A percentile compares a stretch with the other conserved stretches of the same genome.
phyloP scores from a whole-genome alignment of 1,284 basidiomycete species.

The Cystobasidiaceae sp. region DNA sequence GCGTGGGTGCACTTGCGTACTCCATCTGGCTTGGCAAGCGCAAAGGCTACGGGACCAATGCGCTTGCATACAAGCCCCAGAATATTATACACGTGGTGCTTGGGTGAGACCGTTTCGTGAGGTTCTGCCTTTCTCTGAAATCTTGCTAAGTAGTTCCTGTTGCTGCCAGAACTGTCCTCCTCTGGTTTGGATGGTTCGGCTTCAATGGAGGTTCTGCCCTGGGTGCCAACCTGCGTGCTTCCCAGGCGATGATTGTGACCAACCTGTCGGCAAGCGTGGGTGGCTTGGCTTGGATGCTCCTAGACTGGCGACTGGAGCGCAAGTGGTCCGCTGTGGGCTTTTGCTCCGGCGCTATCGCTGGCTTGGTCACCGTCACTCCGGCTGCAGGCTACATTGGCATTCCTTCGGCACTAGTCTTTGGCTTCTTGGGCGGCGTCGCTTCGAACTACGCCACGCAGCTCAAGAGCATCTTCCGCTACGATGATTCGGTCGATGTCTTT shows the following conservation, averaged over 20 bases:
- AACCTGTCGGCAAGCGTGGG: conserved; percentile 47
- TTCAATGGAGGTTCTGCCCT: conserved; percentile 48
- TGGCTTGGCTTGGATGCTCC: conserved; percentile 49
- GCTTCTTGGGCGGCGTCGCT: conserved; percentile 66
- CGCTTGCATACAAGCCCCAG: conserved; percentile 48
- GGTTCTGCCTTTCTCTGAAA: too few relatives aligned
- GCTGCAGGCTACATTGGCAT: conserved; percentile 51
- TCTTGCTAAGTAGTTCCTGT: too few relatives aligned
- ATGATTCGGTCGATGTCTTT: conserved; percentile 59
- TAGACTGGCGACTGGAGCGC: conserved; percentile 49
- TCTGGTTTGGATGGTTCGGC: conserved; percentile 47
- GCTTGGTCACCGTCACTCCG: conserved; percentile 73
- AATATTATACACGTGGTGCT: conserved; percentile 48
- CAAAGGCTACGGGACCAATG: conserved; percentile 49
- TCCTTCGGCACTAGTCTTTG: conserved; percentile 64
- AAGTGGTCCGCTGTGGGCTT: conserved; percentile 66
- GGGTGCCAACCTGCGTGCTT: conserved; percentile 48
- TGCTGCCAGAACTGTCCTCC: conserved; percentile 50
- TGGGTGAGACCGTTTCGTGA: too few relatives aligned
- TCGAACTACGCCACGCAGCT: conserved; percentile 81
- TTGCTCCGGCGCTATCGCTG: conserved; percentile 58
- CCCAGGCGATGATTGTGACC: conserved; percentile 49
- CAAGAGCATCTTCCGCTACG: conserved; percentile 48
- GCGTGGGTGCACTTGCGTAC: conserved; percentile 42
- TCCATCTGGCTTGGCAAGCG: conserved; percentile 48